Base-by-base conservation (phyloP, 345 rosid species). In the Salix viminalis region DNA sequence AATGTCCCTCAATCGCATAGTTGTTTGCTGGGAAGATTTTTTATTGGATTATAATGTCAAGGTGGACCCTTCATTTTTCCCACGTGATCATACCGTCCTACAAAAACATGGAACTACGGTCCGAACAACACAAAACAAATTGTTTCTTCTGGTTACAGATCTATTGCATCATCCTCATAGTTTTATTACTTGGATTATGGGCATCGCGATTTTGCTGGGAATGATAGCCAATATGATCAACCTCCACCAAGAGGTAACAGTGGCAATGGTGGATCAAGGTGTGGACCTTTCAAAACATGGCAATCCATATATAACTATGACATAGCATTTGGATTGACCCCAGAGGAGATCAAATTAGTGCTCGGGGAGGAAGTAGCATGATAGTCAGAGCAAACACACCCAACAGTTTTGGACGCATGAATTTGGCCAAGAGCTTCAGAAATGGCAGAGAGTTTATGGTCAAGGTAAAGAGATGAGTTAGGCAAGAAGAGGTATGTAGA, bases 361-460 rank as follows among this genome's bases (percentile, higher is more conserved):
- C 72, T 95, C 2, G 99, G 97, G 37, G 97, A 97, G 48, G 99
- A 92, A 76, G 97, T 92, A 62, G 97, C 93, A 19, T 79, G 93
- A 68, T 95, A 96, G 97, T 95, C 97, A n/a, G 99, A 93, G 81
- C 97, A 95, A 82, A 91, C 95, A 21, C 94, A 91, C 30, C 83
- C 93, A 0, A 81, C 87, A 0, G 92, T 90, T 75, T 61, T 95
- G 75, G 97, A 95, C 54, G 46, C 82, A 42, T 77, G 89, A 81
- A 44, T 91, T 67, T 95, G 99, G 99, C 99, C 99, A 0, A 88
- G 97, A 71, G 75, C 93, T 30, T 87, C 96, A 3, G 97, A 96
- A 4, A 83, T 95, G 83, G 97, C 97, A 0, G 99, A 95, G 87
- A 76, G 90, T 6, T 62, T 95, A 75, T 91, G 97, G 97, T 92